Evolutionary conservation across 257 asterid species (phyloP).

Genomic region (Solanum boliviense): DNA sequence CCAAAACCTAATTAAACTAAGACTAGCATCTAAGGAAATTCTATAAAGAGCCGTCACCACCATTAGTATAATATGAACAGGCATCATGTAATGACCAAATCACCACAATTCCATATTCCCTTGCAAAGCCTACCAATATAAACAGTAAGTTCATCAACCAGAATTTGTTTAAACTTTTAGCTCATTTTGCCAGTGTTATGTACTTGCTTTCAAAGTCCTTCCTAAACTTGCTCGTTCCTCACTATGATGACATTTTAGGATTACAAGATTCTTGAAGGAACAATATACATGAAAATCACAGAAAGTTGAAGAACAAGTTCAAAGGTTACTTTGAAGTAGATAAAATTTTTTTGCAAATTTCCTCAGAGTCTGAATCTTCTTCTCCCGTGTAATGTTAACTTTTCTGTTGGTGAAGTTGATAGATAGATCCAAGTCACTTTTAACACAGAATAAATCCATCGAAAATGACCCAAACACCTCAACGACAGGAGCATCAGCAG

Average conservation of each 20-base stretch:
- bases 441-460: constrained; percentile 70
- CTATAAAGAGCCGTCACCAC: neutral
- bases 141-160: neutral
- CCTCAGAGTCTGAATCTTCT: constrained; percentile 66
- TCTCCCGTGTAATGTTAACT: constrained; percentile 45
- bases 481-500: constrained; percentile 48
- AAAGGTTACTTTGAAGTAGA: constrained; percentile 56
- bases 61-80: neutral
- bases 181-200: neutral
- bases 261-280: neutral
- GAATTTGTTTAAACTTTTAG: neutral
- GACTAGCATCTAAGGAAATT: neutral
- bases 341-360: constrained; percentile 69
- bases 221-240: neutral
- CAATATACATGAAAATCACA: neutral
- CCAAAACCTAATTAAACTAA: neutral
- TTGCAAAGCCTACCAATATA: neutral
- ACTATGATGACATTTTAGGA: neutral
- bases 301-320: neutral
- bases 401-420: constrained; percentile 42
- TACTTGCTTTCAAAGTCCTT: neutral
- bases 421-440: constrained; percentile 84
- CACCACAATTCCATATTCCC: neutral
- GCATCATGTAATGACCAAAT: neutral
- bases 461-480: constrained; percentile 89